These are phyloP conservation scores for Plasmodium relictum DNA, from an alignment of 169 alveolate species.

Conservation along the genomic window DNA sequence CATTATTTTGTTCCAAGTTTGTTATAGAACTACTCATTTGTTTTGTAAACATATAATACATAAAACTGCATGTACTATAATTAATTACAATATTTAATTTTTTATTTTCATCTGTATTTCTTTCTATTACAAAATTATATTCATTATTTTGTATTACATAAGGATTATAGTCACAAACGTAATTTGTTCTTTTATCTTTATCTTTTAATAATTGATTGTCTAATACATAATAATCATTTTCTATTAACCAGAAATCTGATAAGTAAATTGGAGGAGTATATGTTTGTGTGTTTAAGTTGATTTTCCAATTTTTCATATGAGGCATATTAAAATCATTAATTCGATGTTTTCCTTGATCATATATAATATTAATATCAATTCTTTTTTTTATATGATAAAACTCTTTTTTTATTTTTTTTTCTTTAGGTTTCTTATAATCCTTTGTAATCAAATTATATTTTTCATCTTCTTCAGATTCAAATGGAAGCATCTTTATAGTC, in stretches of 20 bases:
- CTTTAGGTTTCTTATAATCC: slow-evolving; percentile 9
- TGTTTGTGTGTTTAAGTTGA: slow-evolving; percentile 47
- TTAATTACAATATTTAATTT: slow-evolving; percentile 36
- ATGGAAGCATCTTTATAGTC: slow-evolving; percentile 70
- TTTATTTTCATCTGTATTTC: slow-evolving; percentile 62
- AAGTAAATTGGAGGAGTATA: slow-evolving; percentile 80
- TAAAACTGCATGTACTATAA: slow-evolving; percentile 65
- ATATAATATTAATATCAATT: slow-evolving; percentile 77
- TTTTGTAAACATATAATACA: slow-evolving; percentile 70
- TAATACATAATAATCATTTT: slow-evolving; percentile 75
- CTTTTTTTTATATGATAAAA: slow-evolving; percentile 80
- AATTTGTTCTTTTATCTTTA: slow-evolving; percentile 61
- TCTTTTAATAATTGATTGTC: slow-evolving; percentile 56
- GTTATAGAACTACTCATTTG: slow-evolving; percentile 56
- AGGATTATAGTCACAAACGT: slow-evolving; percentile 73
- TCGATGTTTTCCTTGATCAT: slow-evolving; percentile 75
- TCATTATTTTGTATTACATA: slow-evolving; percentile 63
- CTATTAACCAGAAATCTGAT: slow-evolving; percentile 84
- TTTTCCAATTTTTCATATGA: slow-evolving; percentile 79
- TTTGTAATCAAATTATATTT: slow-evolving; percentile 56
- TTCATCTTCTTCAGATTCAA: slow-evolving; percentile 49
- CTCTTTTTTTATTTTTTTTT: slow-evolving; percentile 32
- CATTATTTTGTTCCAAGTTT: slow-evolving; percentile 64
- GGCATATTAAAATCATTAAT: slow-evolving; percentile 78
- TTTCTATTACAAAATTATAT: slow-evolving; percentile 27